Percentiles rank a stretch among this genome's conserved stretches.
phyloP scores from a whole-genome alignment of 2,329 filamentous ascomycete genomes.

The Xylariaceae sp. region DNA sequence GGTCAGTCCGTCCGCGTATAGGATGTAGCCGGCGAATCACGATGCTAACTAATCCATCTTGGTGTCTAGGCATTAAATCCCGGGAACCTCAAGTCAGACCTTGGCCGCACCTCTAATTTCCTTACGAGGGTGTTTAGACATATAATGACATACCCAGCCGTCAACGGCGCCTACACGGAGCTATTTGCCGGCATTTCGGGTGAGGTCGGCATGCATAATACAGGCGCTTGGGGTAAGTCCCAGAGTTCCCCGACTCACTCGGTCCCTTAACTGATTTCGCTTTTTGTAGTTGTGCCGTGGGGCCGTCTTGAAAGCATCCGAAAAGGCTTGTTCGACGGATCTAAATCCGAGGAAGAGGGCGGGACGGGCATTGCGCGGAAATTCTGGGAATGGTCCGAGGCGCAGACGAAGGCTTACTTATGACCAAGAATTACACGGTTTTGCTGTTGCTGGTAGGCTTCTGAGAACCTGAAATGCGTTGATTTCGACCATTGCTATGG shows the following conservation, averaged over 20 bases:
- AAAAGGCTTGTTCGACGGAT: slow-evolving; percentile 32
- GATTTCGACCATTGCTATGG: too few relatives aligned
- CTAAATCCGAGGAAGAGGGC: slow-evolving; percentile 34
- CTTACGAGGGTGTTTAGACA: slow-evolving; percentile 22
- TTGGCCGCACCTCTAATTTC: slow-evolving; percentile 24
- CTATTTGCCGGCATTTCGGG: slow-evolving; percentile 39
- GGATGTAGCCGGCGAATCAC: slow-evolving; percentile 2
- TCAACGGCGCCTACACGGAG: slow-evolving; percentile 41
- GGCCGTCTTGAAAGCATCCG: slow-evolving; percentile 37
- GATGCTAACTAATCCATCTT: neutral
- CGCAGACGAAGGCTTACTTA: slow-evolving; percentile 34
- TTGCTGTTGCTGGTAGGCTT: neutral
- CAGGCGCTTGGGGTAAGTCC: slow-evolving; percentile 30
- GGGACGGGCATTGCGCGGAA: slow-evolving; percentile 36
- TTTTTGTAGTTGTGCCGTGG: slow-evolving; percentile 42
- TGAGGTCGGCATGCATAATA: slow-evolving; percentile 34
- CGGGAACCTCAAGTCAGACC: slow-evolving; percentile 29
- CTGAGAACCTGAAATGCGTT: neutral
- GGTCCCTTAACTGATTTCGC: neutral
- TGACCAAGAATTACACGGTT: neutral
- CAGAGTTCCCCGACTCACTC: neutral
- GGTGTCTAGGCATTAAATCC: slow-evolving; percentile 28
- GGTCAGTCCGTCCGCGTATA: slow-evolving; percentile 14
- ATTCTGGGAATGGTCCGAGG: slow-evolving; percentile 46
- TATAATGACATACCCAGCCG: slow-evolving; percentile 21